Evolutionary conservation across 495 filamentous ascomycete genomes (phyloP).

Genomic region (Delitschia confertaspora): DNA sequence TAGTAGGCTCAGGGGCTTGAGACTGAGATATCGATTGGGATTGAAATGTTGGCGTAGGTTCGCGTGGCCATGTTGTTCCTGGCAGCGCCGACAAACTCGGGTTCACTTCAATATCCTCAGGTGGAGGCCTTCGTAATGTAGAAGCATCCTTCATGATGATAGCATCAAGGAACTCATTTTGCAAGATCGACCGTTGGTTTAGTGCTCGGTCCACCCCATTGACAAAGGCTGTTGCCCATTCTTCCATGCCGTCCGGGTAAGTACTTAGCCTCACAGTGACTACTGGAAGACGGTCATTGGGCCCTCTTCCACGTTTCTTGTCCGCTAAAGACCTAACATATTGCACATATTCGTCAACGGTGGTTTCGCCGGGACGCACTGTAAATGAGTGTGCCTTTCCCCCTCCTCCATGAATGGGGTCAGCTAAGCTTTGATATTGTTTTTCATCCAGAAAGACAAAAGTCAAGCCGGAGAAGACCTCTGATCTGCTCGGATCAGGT

Average conservation of each 20-base stretch:
- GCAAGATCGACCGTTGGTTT: constrained; percentile 75
- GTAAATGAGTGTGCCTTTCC: constrained; percentile 70
- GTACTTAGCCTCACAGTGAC: constrained; percentile 66
- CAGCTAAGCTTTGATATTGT: constrained; percentile 71
- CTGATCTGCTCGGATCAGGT: constrained; percentile 55
- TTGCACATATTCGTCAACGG: constrained; percentile 63
- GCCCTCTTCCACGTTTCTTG: constrained; percentile 45
- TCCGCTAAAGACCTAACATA: constrained; percentile 66
- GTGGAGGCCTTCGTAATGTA: constrained; percentile 54
- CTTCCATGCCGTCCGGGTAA: constrained; percentile 46
- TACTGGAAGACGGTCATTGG: constrained; percentile 54
- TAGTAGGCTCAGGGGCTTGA: constrained; percentile 10
- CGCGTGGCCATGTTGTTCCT: neutral
- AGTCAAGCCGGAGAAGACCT: constrained; percentile 76
- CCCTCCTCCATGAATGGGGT: constrained; percentile 64
- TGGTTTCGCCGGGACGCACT: constrained; percentile 55
- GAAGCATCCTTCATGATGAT: constrained; percentile 71
- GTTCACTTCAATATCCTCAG: constrained; percentile 12
- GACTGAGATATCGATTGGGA: constrained; percentile 1
- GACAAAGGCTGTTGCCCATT: constrained; percentile 63
- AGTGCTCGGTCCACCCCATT: constrained; percentile 57
- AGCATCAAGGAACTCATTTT: constrained; percentile 87
- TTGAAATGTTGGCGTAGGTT: neutral
- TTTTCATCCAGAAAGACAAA: constrained; percentile 74
- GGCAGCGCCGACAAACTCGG: constrained; percentile 7